These are phyloP conservation scores for Cladosporium sp. DNA, from an alignment of 2,329 filamentous ascomycete genomes.

Conservation along the genomic window DNA sequence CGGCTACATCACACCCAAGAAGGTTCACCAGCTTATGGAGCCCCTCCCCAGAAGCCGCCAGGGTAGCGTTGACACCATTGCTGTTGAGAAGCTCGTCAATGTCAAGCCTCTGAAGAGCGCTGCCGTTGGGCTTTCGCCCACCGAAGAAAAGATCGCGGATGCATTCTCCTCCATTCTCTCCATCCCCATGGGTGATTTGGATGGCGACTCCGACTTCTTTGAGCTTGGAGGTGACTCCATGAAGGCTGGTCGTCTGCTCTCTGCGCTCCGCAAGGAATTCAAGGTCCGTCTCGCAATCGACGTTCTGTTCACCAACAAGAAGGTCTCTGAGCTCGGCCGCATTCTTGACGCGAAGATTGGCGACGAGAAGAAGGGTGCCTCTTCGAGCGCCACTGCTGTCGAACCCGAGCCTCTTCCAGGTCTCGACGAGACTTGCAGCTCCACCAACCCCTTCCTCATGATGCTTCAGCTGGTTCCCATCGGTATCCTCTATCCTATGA, in stretches of 20 bases:
- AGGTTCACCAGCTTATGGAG: constrained; percentile 32
- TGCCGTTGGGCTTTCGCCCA: constrained; percentile 27
- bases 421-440: constrained; percentile 50
- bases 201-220: constrained; percentile 53
- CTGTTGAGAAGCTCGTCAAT: constrained; percentile 24
- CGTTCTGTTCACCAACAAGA: constrained; percentile 54
- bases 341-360: constrained; percentile 21
- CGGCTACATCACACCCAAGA: constrained; percentile 35
- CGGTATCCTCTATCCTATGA: constrained; percentile 53
- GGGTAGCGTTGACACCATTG: constrained; percentile 31
- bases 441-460: constrained; percentile 53
- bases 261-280: constrained; percentile 54
- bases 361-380: constrained; percentile 15
- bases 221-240: constrained; percentile 58
- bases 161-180: constrained; percentile 52
- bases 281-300: constrained; percentile 54
- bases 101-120: constrained; percentile 12
- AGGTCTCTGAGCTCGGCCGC: constrained; percentile 44
- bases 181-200: constrained; percentile 44
- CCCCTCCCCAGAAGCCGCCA: constrained; percentile 31
- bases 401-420: constrained; percentile 35
- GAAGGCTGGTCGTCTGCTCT: constrained; percentile 55
- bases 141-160: constrained; percentile 46
- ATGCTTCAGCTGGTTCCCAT: constrained; percentile 56
- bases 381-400: neutral